Evolutionary conservation across 768 basidiomycete species (phyloP).

Genomic region (Lactarius akahatsu): DNA sequence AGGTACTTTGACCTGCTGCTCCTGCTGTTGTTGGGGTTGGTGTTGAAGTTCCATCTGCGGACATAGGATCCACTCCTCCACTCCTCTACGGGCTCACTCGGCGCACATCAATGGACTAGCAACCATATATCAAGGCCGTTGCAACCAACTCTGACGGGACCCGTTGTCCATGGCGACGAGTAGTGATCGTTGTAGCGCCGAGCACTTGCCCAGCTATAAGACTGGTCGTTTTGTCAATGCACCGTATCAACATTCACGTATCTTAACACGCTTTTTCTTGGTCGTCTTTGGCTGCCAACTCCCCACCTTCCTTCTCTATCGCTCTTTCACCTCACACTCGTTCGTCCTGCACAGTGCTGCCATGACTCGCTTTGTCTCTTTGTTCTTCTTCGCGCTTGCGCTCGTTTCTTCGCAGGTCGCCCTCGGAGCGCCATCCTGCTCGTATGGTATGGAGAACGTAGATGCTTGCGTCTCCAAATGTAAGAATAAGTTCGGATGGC

Average conservation of each 20-base stretch:
- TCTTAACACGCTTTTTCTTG: conserved; percentile 24
- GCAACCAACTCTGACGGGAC: neutral
- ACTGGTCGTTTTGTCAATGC: neutral
- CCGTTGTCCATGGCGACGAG: conserved; percentile 1
- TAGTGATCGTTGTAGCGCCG: neutral
- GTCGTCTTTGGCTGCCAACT: conserved; percentile 30
- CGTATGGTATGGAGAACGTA: neutral
- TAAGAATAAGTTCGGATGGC: conserved; percentile 33
- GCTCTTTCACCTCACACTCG: conserved; percentile 29
- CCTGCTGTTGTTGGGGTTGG: neutral
- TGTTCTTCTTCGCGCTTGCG: conserved; percentile 32
- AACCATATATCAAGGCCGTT: neutral
- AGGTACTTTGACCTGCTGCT: conserved; percentile 42
- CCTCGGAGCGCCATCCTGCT: conserved; percentile 21
- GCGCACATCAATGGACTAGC: neutral
- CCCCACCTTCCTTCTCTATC: conserved; percentile 28
- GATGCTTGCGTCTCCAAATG: conserved; percentile 23
- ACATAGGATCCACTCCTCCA: neutral
- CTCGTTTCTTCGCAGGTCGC: conserved; percentile 13
- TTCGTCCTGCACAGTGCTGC: conserved; percentile 27
- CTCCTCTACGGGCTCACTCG: neutral
- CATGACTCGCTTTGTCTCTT: conserved; percentile 33
- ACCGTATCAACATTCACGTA: too few species aligned
- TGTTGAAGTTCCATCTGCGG: conserved; percentile 15
- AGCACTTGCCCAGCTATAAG: neutral